Evolutionary conservation across 2,329 filamentous ascomycete genomes (phyloP).

Genomic region (Claviceps africana): DNA sequence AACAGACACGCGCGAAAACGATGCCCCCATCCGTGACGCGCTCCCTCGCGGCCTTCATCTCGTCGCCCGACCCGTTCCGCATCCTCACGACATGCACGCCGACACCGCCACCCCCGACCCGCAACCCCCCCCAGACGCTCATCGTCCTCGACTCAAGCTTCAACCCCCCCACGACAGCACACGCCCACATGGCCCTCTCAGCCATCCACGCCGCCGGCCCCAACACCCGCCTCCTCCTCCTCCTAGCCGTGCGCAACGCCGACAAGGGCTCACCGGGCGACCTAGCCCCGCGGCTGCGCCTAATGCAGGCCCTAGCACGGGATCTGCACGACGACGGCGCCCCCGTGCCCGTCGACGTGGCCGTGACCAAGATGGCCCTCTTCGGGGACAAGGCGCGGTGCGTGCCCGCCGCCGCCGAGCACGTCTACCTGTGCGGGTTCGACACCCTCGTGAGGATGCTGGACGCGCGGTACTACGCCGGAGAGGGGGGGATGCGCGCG

Average conservation of each 20-base stretch:
- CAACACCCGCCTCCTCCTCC: constrained; percentile 35
- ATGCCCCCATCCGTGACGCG: constrained; percentile 29
- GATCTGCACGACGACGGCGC: constrained; percentile 26
- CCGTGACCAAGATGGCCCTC: constrained; percentile 56
- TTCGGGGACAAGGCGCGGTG: constrained; percentile 58
- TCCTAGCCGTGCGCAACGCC: constrained; percentile 50
- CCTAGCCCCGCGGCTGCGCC: constrained; percentile 51
- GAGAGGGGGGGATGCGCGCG: constrained; percentile 33
- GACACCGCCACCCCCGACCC: constrained; percentile 7
- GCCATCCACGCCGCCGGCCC: constrained; percentile 20
- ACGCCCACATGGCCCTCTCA: constrained; percentile 40
- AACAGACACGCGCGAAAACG: too few relatives aligned
- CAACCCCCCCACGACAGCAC: constrained; percentile 52
- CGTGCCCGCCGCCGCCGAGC: constrained; percentile 36
- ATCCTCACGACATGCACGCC: constrained; percentile 29
- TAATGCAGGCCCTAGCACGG: constrained; percentile 57
- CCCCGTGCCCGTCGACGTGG: constrained; percentile 41
- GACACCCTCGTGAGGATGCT: constrained; percentile 64
- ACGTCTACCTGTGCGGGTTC: constrained; percentile 60
- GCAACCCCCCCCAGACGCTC: constrained; percentile 17
- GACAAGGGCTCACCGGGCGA: constrained; percentile 53
- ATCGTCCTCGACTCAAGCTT: constrained; percentile 54
- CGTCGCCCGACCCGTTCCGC: constrained; percentile 28
- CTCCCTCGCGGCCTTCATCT: constrained; percentile 30
- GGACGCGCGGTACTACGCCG: constrained; percentile 55